Base-by-base conservation (phyloP, 371 early-diverging fungal genomes). In the Mortierella sp. region DNA sequence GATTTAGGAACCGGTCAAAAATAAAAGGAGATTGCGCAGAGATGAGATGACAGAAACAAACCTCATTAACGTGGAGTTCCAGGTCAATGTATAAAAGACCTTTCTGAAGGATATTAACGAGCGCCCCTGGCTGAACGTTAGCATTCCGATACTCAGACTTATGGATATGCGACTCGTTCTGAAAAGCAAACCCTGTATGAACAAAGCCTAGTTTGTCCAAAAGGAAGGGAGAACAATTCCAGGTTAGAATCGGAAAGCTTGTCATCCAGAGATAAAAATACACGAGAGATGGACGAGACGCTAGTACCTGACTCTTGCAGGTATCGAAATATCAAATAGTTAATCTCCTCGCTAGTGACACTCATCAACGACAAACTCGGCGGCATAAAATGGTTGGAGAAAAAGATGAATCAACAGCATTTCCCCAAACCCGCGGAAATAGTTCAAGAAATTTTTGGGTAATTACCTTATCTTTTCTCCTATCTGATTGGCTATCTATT, bases 261-360 rank as follows among this genome's bases (percentile, higher is more conserved):
- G 12, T 15, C 15, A 56, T 26, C n/a, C n/a, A 26, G 18, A 43
- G 14, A 16, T 3, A 23, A 4, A 53, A 25, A 37, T 6, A 26
- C 0, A 26, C 5, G 1, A 43, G 11, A 53, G 29, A 37, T 6
- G 43, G 4, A 26, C 5, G 1, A 43, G 6, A 55, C 23, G 43
- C 19, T 19, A 60, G 43, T 81, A 94, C 96, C 98, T 47, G 96
- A 96, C 82, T 98, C 98, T 70, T 92, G 88, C 51, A 98, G 87
- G 75, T 98, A 98, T 70, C 97, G 87, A 82, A 92, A 95, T 51
- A 98, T 90, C 55, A 98, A 90, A 79, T 96, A 95, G 84, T 98
- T 98, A 65, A 98, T 93, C 83, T 97, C 95, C 67, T 97, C 97
- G 79, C 92, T 92, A 45, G 94, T 93, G 30, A 96, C 88, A 44